Evolutionary conservation across 352 stramenopile genomes (phyloP).

Genomic region (Phytophthora tubulina): DNA sequence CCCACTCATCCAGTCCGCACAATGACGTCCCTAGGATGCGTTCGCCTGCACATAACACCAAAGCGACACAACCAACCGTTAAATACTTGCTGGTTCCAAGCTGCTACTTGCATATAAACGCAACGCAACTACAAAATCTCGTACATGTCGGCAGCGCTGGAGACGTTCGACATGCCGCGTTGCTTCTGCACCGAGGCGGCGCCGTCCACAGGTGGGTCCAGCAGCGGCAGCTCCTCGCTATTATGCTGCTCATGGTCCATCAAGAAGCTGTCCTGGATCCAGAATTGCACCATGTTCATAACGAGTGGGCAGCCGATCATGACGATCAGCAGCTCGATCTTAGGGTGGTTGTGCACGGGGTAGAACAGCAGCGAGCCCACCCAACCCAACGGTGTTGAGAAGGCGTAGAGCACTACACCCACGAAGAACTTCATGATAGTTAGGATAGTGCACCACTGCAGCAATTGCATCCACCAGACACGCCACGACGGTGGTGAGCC

Average conservation of each 20-base stretch:
- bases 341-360: constrained; percentile 73
- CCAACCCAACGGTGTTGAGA: constrained; percentile 64
- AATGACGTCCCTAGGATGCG: constrained; percentile 41
- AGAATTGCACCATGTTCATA: constrained; percentile 91
- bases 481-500: constrained; percentile 70
- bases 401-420: constrained; percentile 65
- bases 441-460: constrained; percentile 75
- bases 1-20: constrained; percentile 30
- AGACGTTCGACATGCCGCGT: constrained; percentile 51
- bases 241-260: constrained; percentile 57
- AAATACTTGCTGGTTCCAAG: constrained; percentile 27
- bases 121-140: constrained; percentile 61
- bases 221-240: constrained; percentile 47
- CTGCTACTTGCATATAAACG: constrained; percentile 19
- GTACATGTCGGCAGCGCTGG: constrained; percentile 69
- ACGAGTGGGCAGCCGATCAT: constrained; percentile 88
- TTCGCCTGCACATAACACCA: constrained; percentile 40
- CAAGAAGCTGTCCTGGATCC: constrained; percentile 86
- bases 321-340: constrained; percentile 83
- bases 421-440: constrained; percentile 79
- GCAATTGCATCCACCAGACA: constrained; percentile 71
- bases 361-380: constrained; percentile 76
- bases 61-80: constrained; percentile 31
- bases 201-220: constrained; percentile 19
- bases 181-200: constrained; percentile 38